Percentiles rank a stretch among this genome's conserved stretches.
phyloP scores from a whole-genome alignment of 169 alveolate species.

The Amoebophrya sp. region DNA sequence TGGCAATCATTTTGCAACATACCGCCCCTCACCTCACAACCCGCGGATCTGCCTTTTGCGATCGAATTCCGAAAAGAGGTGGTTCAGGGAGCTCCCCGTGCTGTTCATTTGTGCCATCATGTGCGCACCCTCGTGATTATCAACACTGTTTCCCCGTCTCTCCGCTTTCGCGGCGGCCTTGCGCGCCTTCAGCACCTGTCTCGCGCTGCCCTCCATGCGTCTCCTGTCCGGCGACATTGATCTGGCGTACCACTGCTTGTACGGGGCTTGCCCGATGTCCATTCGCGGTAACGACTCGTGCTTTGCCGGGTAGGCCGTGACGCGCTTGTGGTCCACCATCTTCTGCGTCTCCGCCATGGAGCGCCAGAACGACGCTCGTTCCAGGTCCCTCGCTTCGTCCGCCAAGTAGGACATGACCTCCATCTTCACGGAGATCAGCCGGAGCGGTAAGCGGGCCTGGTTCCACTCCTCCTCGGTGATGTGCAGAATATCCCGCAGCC shows the following conservation, averaged over 20 bases:
- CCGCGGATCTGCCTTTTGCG: too few species aligned
- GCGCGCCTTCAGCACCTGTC: neutral
- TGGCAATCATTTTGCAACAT: too few species aligned
- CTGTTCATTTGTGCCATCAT: too few species aligned
- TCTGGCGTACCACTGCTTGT: neutral
- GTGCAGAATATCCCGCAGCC: neutral
- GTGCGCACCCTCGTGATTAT: too few species aligned
- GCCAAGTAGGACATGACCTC: neutral
- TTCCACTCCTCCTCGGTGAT: neutral
- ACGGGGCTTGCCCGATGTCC: neutral
- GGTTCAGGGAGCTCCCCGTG: too few species aligned
- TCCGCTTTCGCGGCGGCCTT: neutral
- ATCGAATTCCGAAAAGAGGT: too few species aligned
- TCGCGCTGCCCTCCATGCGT: neutral
- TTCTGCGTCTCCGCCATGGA: neutral
- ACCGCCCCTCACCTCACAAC: too few species aligned
- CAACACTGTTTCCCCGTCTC: too few species aligned
- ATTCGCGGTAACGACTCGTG: neutral
- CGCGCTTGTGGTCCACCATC: neutral
- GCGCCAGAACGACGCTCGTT: neutral
- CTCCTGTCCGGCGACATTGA: neutral
- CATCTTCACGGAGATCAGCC: neutral
- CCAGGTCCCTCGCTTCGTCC: neutral
- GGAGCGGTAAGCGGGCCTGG: neutral
- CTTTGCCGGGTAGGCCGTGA: neutral